Percentiles rank a stretch among this genome's conserved stretches.
Conservation (phyloP, 1,284 basidiomycete species). For the Acaromyces ingoldii region DNA sequence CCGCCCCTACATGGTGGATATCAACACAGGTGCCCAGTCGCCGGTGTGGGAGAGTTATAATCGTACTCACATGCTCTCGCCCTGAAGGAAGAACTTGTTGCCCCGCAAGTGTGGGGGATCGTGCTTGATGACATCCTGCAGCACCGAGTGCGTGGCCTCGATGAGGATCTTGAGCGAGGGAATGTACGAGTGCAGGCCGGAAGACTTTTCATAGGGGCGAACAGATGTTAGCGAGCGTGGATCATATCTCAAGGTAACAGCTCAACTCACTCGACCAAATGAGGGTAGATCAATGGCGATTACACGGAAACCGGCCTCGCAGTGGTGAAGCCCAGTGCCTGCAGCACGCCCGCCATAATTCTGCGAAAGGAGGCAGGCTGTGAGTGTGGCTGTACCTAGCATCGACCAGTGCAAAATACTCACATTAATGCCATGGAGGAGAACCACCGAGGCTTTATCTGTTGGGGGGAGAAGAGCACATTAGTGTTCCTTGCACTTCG, state of each 20-base stretch:
- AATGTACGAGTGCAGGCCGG: constrained; percentile 55
- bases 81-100: constrained; percentile 52
- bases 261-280: too few species aligned
- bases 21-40: too few species aligned
- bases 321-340: constrained; percentile 53
- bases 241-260: too few species aligned
- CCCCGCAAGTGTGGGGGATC: constrained; percentile 7
- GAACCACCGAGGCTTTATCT: constrained; percentile 13
- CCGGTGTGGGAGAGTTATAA: too few species aligned
- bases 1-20: constrained; percentile 51
- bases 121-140: constrained; percentile 52
- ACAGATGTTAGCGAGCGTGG: too few species aligned
- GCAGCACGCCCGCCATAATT: constrained; percentile 50
- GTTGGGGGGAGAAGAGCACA: background rate
- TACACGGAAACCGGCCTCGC: constrained; percentile 55
- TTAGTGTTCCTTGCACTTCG: background rate
- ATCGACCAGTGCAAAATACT: too few species aligned
- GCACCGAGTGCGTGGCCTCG: constrained; percentile 54
- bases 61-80: constrained; percentile 37
- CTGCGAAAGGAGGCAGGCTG: too few species aligned
- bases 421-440: constrained; percentile 49
- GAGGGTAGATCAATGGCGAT: constrained; percentile 57
- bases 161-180: constrained; percentile 53
- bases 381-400: too few species aligned
- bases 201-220: too few species aligned